These are phyloP conservation scores for Ehretia macrophylla DNA, from an alignment of 257 asterid species.

Conservation along the genomic window DNA sequence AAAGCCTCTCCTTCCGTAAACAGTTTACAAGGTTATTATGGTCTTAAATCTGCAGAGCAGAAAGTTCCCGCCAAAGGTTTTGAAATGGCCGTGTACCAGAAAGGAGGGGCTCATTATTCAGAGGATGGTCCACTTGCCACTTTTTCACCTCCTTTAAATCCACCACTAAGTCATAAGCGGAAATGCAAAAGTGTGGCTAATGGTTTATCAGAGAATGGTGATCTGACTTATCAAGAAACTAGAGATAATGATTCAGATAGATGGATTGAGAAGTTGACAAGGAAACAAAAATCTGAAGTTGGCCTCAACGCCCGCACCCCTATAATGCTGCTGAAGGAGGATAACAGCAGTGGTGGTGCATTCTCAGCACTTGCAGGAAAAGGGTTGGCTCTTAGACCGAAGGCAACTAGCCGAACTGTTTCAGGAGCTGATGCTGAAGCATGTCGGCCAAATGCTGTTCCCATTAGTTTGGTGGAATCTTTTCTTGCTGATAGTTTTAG, in stretches of 20 bases:
- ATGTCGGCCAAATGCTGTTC: conserved; percentile 31
- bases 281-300: conserved; percentile 55
- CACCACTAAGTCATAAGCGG: conserved; percentile 51
- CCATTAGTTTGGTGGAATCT: conserved; percentile 47
- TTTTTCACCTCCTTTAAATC: conserved; percentile 32
- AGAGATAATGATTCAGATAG: conserved; percentile 34
- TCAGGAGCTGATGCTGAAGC: conserved; percentile 47
- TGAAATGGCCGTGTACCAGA: conserved; percentile 54
- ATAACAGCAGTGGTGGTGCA: conserved; percentile 32
- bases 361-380: conserved; percentile 52
- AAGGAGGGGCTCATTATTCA: conserved; percentile 42
- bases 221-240: conserved; percentile 32
- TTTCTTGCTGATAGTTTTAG: conserved; percentile 24
- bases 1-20: conserved; percentile 57
- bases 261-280: conserved; percentile 48
- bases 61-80: conserved; percentile 39
- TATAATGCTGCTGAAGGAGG: conserved; percentile 67
- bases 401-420: conserved; percentile 41
- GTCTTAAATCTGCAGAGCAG: conserved; percentile 36
- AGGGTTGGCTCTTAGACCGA: conserved; percentile 73
- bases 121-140: conserved; percentile 42
- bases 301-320: conserved; percentile 46
- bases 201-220: conserved; percentile 45
- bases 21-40: conserved; percentile 53
- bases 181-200: conserved; percentile 62